These are phyloP conservation scores for Lactarius sp. DNA, from an alignment of 768 basidiomycete genomes.

Conservation along the genomic window DNA sequence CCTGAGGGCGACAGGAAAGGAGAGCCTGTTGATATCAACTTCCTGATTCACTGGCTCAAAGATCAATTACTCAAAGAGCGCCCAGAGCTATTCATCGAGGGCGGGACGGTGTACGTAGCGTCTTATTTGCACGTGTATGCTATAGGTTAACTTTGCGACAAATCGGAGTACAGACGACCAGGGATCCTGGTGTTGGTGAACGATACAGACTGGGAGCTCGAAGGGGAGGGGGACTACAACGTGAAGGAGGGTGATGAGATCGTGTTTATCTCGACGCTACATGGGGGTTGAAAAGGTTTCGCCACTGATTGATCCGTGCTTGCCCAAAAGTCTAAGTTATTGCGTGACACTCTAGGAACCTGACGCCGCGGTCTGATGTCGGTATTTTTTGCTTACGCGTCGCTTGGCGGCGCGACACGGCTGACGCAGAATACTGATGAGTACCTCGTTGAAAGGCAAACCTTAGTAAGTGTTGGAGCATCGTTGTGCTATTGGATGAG, in stretches of 20 bases:
- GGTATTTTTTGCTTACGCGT: not conserved
- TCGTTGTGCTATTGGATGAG: not conserved
- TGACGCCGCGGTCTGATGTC: not conserved
- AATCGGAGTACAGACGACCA: conserved; percentile 59
- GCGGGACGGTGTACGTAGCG: conserved; percentile 70
- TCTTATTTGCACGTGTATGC: conserved; percentile 1
- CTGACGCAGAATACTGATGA: not conserved
- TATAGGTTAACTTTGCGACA: not conserved
- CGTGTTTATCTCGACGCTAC: conserved; percentile 94
- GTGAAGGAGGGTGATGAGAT: conserved; percentile 63
- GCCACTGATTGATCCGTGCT: not conserved
- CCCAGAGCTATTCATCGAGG: conserved; percentile 85
- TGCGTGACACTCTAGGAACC: not conserved
- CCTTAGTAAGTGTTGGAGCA: not conserved
- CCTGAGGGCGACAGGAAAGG: conserved; percentile 31
- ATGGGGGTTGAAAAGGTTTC: conserved; percentile 61
- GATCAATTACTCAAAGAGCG: conserved; percentile 78
- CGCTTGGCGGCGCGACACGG: not conserved
- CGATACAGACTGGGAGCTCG: conserved; percentile 21
- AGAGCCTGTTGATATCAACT: conserved; percentile 59
- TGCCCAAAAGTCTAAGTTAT: not conserved
- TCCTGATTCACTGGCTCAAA: conserved; percentile 74
- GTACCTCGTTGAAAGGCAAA: not conserved
- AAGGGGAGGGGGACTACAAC: conserved; percentile 21
- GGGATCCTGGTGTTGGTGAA: conserved; percentile 89